Base-by-base conservation (phyloP, 768 basidiomycete species). In the Auricularia heimuer region DNA sequence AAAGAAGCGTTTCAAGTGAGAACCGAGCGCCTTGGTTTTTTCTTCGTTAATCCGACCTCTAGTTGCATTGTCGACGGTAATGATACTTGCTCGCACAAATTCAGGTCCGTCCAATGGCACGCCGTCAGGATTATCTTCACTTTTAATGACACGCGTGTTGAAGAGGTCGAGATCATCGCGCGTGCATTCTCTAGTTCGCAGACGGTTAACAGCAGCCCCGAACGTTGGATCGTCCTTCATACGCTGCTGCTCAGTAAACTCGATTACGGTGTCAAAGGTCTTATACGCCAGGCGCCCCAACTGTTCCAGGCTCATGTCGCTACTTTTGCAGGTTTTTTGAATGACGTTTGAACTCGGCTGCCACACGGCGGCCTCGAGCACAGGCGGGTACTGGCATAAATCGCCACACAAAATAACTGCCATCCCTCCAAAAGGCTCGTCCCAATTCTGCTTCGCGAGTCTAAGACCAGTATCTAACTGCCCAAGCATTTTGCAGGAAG, bases 111-210 rank as follows among this genome's bases (percentile, higher is more conserved):
- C 12, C 47, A 70, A 42, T 4, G 36, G 35, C 6, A 69, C 58
- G 3, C 62, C 66, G 21, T 47, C n/a, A 1, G 35, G 39, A 34
- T 67, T 54, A 29, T 8, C 18, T 3, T 16, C 11, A 8, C 62
- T 33, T 45, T 65, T 67, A 1, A 72, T 62, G 1, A 66, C 37
- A 0, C 69, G 63, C 1, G 56, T 47, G 63, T 81, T 81, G 3
- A 82, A 58, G 0, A 71, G 71, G 64, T 79, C 78, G 71, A 62
- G 75, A 77, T 66, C 63, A 44, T 12, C 77, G 73, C 56, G 66
- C 42, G 34, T 71, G 44, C 11, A 78, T 44, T 0, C 70, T 60
- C 3, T 62, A 2, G n/a, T 60, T 11, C 33, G 18, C 1, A 79
- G 62, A 58, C 66, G 66, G 63, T 21, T 66, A 45, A 74, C 68